Evolutionary conservation across 352 stramenopile species (phyloP).

Genomic region (Blastocystis sp.): DNA sequence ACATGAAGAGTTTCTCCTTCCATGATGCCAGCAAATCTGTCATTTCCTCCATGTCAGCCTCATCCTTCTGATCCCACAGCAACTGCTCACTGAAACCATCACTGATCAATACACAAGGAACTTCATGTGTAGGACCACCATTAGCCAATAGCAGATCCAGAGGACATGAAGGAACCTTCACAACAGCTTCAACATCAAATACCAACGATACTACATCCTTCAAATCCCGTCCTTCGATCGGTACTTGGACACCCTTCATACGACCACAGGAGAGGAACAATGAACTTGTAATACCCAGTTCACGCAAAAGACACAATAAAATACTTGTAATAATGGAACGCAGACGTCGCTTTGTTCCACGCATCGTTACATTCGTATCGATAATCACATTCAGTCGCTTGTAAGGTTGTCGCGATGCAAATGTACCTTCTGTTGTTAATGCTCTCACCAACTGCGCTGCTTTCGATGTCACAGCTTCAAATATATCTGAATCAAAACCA

Average conservation of each 20-base stretch:
- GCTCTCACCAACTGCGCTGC: no score
- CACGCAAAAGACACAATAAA: not conserved
- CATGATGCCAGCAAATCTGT: not conserved
- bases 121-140: not conserved
- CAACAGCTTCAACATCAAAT: conserved; percentile 11
- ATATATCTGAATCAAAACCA: no score
- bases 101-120: not conserved
- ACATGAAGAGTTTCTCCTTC: not conserved
- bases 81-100: conserved; percentile 47
- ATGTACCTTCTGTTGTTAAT: no score
- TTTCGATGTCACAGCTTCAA: no score
- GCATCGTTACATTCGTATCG: not conserved
- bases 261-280: conserved; percentile 4
- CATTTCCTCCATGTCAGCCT: not conserved
- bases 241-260: not conserved
- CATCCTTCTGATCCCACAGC: not conserved
- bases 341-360: not conserved
- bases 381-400: conserved; percentile 8
- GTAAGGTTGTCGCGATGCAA: no score
- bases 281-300: not conserved
- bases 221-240: not conserved
- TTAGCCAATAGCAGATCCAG: not conserved
- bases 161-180: conserved; percentile 12
- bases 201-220: not conserved
- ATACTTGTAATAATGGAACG: not conserved